Percentiles rank a stretch among this genome's conserved stretches.
These are phyloP conservation scores for Xylaria sp. DNA, from an alignment of 2,329 filamentous ascomycete genomes.

Conservation along the genomic window DNA sequence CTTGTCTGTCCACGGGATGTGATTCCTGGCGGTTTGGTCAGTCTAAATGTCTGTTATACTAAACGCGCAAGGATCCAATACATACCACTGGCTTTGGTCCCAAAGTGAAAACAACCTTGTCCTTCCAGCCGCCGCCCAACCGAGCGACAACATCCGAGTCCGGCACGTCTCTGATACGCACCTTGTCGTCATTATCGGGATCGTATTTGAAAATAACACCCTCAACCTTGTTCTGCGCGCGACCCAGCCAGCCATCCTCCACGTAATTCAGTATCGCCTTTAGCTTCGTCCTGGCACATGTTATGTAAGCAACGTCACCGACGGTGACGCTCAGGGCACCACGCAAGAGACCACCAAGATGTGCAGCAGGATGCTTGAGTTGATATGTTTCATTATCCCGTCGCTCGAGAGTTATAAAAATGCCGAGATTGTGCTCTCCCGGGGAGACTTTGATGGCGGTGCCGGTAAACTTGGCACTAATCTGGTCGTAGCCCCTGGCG, in stretches of 20 bases:
- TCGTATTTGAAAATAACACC: constrained; percentile 93
- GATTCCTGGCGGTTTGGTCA: constrained; percentile 50
- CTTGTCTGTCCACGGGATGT: constrained; percentile 67
- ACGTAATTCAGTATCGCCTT: constrained; percentile 94
- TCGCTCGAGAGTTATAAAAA: constrained; percentile 87
- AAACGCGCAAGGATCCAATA: constrained; percentile 37
- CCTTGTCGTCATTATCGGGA: constrained; percentile 83
- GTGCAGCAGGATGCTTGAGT: constrained; percentile 92
- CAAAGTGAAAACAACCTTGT: constrained; percentile 70
- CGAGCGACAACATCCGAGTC: constrained; percentile 84
- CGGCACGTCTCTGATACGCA: constrained; percentile 83
- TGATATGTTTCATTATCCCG: constrained; percentile 91
- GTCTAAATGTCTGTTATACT: constrained; percentile 3
- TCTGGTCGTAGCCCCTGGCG: constrained; percentile 92
- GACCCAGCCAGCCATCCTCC: constrained; percentile 94
- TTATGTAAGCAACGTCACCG: constrained; percentile 87
- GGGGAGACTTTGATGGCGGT: constrained; percentile 92
- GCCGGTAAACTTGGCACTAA: constrained; percentile 97
- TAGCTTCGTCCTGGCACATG: constrained; percentile 87
- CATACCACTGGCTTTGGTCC: constrained; percentile 71
- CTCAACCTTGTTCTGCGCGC: constrained; percentile 89
- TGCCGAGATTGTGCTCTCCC: constrained; percentile 93
- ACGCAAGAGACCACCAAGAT: constrained; percentile 86
- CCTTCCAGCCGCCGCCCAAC: constrained; percentile 88
- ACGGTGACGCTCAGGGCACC: constrained; percentile 92